These are phyloP conservation scores for Ambrosiella cleistominuta DNA, from an alignment of 2,329 filamentous ascomycete genomes.

Conservation along the genomic window DNA sequence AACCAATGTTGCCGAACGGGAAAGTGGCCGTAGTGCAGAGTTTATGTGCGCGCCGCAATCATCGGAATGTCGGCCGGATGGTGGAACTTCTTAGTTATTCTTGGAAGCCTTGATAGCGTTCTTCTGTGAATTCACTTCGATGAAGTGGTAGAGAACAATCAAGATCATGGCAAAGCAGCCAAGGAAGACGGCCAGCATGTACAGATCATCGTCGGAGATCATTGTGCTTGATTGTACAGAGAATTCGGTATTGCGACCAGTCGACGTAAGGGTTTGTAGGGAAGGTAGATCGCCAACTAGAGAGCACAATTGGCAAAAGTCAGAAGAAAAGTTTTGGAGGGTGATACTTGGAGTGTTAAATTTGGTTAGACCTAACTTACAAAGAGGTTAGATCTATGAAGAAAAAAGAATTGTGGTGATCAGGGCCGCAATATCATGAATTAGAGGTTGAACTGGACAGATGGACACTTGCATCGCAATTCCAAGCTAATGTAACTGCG, in stretches of 20 bases:
- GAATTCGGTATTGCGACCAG: constrained; percentile 3
- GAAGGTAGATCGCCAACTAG: background rate
- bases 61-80: background rate
- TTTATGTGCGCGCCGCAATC: background rate
- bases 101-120: constrained; percentile 6
- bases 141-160: constrained; percentile 88
- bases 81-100: constrained; percentile 4
- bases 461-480: constrained; percentile 12
- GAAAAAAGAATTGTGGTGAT: background rate
- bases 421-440: no score
- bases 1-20: no score
- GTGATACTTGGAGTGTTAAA: no score
- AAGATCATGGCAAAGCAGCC: constrained; percentile 79
- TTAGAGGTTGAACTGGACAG: constrained; percentile 9
- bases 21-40: no score
- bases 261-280: constrained; percentile 12
- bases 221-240: constrained; percentile 35
- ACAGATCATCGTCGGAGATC: constrained; percentile 88
- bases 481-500: constrained; percentile 5
- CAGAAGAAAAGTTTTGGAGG: background rate
- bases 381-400: background rate
- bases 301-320: constrained; percentile 6
- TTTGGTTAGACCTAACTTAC: background rate
- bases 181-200: constrained; percentile 81
- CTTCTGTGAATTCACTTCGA: constrained; percentile 65